Evolutionary conservation across 208 protist genomes (phyloP).

Genomic region (Crithidia fasciculata): DNA sequence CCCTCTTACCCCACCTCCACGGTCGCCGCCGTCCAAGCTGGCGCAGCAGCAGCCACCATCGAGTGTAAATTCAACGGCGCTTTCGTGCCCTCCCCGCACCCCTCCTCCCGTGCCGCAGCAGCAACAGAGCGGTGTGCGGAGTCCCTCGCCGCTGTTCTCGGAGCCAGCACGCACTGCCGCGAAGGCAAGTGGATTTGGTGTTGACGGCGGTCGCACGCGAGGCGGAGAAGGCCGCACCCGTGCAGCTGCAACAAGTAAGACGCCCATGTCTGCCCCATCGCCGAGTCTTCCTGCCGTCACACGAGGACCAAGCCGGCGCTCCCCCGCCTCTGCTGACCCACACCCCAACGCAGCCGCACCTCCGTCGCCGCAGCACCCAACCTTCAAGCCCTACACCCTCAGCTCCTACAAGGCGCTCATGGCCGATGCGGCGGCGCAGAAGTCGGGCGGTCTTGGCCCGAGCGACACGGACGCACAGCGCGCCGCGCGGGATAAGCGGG

Average conservation of each 20-base stretch:
- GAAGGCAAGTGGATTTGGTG: too few relatives aligned
- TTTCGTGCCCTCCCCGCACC: background rate
- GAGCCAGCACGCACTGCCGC: too few relatives aligned
- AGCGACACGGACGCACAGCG: constrained; percentile 85
- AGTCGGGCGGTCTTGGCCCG: constrained; percentile 65
- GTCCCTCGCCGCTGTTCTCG: too few relatives aligned
- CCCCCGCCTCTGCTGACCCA: constrained; percentile 3
- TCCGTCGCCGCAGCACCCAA: constrained; percentile 1
- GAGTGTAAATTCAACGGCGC: too few relatives aligned
- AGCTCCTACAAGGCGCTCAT: constrained; percentile 79
- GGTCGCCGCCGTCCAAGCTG: background rate
- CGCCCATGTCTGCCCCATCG: background rate
- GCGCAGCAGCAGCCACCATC: too few relatives aligned
- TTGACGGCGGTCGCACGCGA: background rate
- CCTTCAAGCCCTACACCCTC: constrained; percentile 72
- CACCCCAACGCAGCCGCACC: background rate
- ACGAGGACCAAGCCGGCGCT: background rate
- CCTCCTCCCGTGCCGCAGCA: too few relatives aligned
- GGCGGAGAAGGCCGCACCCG: background rate
- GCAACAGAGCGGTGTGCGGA: too few relatives aligned
- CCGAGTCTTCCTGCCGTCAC: background rate
- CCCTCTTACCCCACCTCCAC: background rate
- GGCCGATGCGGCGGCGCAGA: constrained; percentile 42
- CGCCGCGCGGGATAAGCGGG: constrained; percentile 46
- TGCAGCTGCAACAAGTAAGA: background rate